Base-by-base conservation (phyloP, 1,284 basidiomycete genomes). In the Apiotrichum veenhuisii region DNA sequence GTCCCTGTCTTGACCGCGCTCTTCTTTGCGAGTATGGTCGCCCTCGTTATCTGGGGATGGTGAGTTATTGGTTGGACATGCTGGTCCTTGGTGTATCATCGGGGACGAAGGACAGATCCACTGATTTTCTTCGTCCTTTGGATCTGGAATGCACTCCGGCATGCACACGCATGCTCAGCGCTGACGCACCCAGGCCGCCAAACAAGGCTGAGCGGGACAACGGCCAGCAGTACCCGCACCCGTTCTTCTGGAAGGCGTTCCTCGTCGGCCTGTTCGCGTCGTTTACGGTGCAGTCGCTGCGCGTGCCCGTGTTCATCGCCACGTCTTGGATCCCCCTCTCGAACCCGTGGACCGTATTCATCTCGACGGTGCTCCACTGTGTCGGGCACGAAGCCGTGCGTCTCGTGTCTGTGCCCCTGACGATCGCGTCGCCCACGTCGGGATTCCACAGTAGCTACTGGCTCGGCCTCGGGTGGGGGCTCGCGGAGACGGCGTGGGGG, bases 361-460 rank as follows among this genome's bases (percentile, higher is more conserved):
- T 57, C 11, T 51, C 46, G n/a, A 73, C 71, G 3, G 59, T 62
- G 15, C 17, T 71, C 11, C 73, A 74, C 54, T 68, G 70, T 9
- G 55, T 66, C 22, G 50, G 74, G 2, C 74, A 77, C 58, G 76
- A 77, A 51, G 59, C 69, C 1, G 52, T 71, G n/a, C 72, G 76
- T 20, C 52, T 77, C 8, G 55, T 70, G 2, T 69, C 72, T 2
- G 52, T 76, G 7, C 68, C 72, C 1, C 57, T 76, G 26, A 66
- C 68, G 40, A 57, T 62, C n/a, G 69, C 73, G 0, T 69, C 67
- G 0, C 68, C 74, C 1, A 69, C 70, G 1, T 71, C 71, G 1
- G 74, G 74, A 34, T 76, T 77, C 50, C 74, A 77, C 55, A 75
- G 73, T 22, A 68, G 67, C 11, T 77, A 71, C 57, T 74, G 72